Percentiles rank a stretch among this genome's conserved stretches.
phyloP scores from a whole-genome alignment of 2,329 filamentous ascomycete species.

The Peltaster fructicola region DNA sequence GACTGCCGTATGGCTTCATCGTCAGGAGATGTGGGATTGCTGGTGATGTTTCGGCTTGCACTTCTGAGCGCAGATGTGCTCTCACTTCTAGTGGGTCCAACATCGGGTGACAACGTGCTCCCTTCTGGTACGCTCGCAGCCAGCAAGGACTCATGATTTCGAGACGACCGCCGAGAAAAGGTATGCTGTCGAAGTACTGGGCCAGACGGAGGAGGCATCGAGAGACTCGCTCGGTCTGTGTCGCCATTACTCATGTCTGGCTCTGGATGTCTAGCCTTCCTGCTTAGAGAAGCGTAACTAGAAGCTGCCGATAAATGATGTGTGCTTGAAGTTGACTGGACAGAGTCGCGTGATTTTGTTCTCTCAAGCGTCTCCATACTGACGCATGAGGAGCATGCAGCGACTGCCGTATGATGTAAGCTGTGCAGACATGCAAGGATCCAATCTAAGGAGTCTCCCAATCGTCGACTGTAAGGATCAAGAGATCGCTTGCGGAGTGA shows the following conservation, averaged over 20 bases:
- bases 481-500: too few relatives aligned
- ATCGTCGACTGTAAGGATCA: too few relatives aligned
- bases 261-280: constrained; percentile 43
- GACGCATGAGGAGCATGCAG: too few relatives aligned
- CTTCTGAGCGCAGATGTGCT: too few relatives aligned
- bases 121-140: constrained; percentile 1
- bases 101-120: too few relatives aligned
- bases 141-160: too few relatives aligned
- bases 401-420: too few relatives aligned
- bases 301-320: constrained; percentile 29
- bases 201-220: constrained; percentile 40
- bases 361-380: constrained; percentile 11
- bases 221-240: constrained; percentile 43
- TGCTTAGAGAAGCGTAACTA: constrained; percentile 11
- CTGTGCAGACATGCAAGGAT: too few relatives aligned
- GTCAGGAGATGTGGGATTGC: too few relatives aligned
- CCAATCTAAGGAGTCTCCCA: too few relatives aligned
- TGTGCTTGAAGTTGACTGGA: constrained; percentile 18
- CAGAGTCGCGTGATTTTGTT: constrained; percentile 18
- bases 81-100: too few relatives aligned
- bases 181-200: constrained; percentile 9
- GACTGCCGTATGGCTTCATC: constrained; percentile 8
- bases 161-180: constrained; percentile 7
- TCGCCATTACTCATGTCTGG: constrained; percentile 40
- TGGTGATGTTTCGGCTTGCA: too few relatives aligned